Evolutionary conservation across 176 grass and related monocot genomes (phyloP), one percentile per base, ranked within the genome.

Genomic region (Areca catechu): DNA sequence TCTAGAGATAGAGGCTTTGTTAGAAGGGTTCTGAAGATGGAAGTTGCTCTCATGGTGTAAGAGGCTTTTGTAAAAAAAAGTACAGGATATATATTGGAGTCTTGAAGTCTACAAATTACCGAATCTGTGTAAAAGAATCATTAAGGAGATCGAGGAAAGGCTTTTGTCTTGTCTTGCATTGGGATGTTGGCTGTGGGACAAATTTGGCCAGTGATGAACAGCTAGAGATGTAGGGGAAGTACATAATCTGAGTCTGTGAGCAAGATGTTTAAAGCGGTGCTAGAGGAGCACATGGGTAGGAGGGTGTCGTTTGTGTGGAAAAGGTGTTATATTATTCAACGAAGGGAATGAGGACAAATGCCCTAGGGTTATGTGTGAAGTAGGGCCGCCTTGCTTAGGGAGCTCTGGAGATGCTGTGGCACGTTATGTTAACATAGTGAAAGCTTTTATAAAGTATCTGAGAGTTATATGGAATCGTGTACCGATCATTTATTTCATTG

Each of bases 201-300:
- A 60, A 16, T 37, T 37, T 60, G 57, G 16, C 6, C 57, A 30
- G 57, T 37, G 4, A 37, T 43, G 57, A 34, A 30, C 23, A 60
- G 57, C 27, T 60, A 60, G 15, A 60, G 17, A 60, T 60, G 25
- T 37, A 28, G 57, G 34, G 34, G 16, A 60, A 60, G 57, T 60
- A 60, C 57, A 60, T 2, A 10, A 10, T 43, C 34, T 14, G 18
- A 3, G 53, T 5, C 53, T 55, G 9, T 22, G 53, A 22, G 12
- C 10, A 19, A 55, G 53, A 4, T 55, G 9, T 55, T 20, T 34
- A 60, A 22, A 2, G 15, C n/a, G 10, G 24, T 34, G 57, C 16
- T 60, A 16, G 57, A 34, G 25, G 5, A 19, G 57, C 57, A 60
- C 57, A 60, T 59, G 57, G 57, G 57, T 37, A 19, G 34, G 34